These are phyloP conservation scores for Diddensiella santjacobensis DNA, from an alignment of 805 yeast genomes.

Conservation along the genomic window DNA sequence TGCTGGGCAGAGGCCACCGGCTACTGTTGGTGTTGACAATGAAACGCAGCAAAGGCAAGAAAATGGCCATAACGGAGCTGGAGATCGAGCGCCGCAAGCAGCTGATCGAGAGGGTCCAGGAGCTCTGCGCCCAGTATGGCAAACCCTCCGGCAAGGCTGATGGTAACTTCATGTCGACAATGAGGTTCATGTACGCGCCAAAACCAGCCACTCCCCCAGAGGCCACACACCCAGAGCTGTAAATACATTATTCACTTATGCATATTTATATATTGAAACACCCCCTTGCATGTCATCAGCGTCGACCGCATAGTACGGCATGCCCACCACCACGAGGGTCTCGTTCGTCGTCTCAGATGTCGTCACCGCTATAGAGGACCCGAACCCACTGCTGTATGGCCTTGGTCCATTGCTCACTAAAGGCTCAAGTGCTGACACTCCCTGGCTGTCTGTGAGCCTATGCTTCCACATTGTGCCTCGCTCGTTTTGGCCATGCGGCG, in stretches of 20 bases:
- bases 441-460: constrained; percentile 26
- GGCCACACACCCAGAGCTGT: background rate
- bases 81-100: constrained; percentile 30
- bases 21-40: constrained; percentile 26
- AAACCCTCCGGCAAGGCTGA: constrained; percentile 21
- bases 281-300: constrained; percentile 17
- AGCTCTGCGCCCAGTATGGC: constrained; percentile 27
- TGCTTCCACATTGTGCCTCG: constrained; percentile 48
- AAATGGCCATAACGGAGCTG: constrained; percentile 18
- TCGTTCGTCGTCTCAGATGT: constrained; percentile 16
- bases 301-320: constrained; percentile 25
- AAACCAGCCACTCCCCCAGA: constrained; percentile 3
- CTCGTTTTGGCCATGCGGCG: constrained; percentile 41
- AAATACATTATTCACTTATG: background rate
- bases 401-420: constrained; percentile 29
- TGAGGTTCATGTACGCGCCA: constrained; percentile 21
- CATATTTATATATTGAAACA: constrained; percentile 16
- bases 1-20: constrained; percentile 29
- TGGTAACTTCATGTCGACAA: constrained; percentile 23
- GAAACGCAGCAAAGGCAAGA: constrained; percentile 11
- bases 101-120: constrained; percentile 24
- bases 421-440: constrained; percentile 17
- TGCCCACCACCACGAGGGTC: constrained; percentile 22
- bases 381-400: constrained; percentile 41
- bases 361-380: constrained; percentile 34